Evolutionary conservation across 2,329 filamentous ascomycete genomes (phyloP).

Genomic region (Calonectria montana): DNA sequence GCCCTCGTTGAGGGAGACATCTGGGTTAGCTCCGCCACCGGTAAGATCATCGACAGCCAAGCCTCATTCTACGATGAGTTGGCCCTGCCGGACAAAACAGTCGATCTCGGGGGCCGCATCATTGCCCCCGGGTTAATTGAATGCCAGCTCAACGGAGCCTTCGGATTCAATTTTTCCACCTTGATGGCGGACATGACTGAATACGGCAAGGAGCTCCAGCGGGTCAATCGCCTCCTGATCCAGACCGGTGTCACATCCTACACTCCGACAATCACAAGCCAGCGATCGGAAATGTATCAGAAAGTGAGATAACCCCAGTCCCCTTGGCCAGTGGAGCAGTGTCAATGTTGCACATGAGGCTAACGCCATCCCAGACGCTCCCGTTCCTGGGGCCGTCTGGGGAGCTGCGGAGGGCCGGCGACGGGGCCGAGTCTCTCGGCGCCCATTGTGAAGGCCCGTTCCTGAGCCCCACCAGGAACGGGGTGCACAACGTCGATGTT

Average conservation of each 20-base stretch:
- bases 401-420: constrained; percentile 64
- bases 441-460: constrained; percentile 95
- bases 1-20: constrained; percentile 80
- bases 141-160: constrained; percentile 90
- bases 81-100: constrained; percentile 75
- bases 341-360: constrained; percentile 27
- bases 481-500: constrained; percentile 82
- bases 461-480: constrained; percentile 84
- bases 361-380: constrained; percentile 63
- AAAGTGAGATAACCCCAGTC: constrained; percentile 58
- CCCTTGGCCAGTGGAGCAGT: constrained; percentile 28
- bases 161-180: constrained; percentile 91
- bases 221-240: constrained; percentile 78
- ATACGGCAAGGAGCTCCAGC: constrained; percentile 78
- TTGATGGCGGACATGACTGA: constrained; percentile 74
- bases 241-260: constrained; percentile 89
- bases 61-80: constrained; percentile 75
- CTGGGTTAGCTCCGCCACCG: constrained; percentile 86
- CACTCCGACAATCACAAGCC: constrained; percentile 86
- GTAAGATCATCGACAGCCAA: constrained; percentile 82
- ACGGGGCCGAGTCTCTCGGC: constrained; percentile 88
- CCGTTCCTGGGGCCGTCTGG: constrained; percentile 83
- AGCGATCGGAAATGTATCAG: constrained; percentile 84
- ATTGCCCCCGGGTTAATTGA: constrained; percentile 90
- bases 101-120: constrained; percentile 86